Base-by-base conservation (phyloP, 306 rosid species). In the Rosa persica region DNA sequence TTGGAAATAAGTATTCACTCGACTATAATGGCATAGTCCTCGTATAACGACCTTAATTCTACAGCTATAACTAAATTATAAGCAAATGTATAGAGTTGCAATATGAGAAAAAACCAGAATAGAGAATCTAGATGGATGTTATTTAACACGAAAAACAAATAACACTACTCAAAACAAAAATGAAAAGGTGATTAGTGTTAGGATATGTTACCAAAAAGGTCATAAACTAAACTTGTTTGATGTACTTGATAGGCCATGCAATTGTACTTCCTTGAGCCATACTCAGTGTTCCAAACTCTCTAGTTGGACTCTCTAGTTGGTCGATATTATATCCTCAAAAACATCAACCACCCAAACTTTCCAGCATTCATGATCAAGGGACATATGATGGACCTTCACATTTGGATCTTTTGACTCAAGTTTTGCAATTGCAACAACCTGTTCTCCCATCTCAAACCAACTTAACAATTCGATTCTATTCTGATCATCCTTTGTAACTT, bases 191-290 rank as follows among this genome's bases (percentile, higher is more conserved):
- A 43, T 43, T 55, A 55, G 6, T 55, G 12, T 22, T 55, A 55
- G 62, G 22, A 22, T n/a, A 55, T 3, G 6, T 55, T 55, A 55
- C 62, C 30, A 2, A 22, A 55, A 22, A 9, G 27, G 8, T 55
- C 12, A 19, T 16, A 22, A 12, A 60, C 36, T 61, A 61, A 61
- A 11, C 19, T 27, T 10, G 15, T 27, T 61, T 61, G 67, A 61
- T 55, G 62, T 55, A 30, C 39, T 27, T 61, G 16, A 27, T 25
- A 61, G 67, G 67, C 67, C 67, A 61, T 61, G 67, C 40, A 61
- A 12, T 30, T 10, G 8, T 61, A 30, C 40, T 25, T 27, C 39
- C 39, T 30, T 15, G 6, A 27, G 40, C 8, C 36, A 4, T 30
- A 61, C 40, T 25, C 17, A 61, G 12, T n/a, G 39, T 61, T 12